Percentiles rank a stretch among this genome's conserved stretches.
Evolutionary conservation across 176 grass and related monocot genomes (phyloP).

Genomic region (Triticum turgidum): DNA sequence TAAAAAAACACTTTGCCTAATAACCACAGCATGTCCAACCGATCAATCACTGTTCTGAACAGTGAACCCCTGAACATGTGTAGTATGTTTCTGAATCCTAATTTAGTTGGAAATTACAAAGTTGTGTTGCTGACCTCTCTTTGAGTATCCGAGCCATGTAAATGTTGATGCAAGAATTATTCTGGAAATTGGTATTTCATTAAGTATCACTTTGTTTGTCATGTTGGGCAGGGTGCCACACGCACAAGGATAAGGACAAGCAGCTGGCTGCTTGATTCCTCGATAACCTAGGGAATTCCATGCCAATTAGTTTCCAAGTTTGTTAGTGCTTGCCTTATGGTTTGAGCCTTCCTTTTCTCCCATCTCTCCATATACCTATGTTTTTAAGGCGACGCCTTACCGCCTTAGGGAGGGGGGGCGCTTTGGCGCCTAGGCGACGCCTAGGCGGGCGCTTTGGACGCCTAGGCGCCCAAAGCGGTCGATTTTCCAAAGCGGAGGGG

Average conservation of each 20-base stretch:
- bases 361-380: neutral
- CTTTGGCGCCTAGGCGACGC: too few relatives aligned
- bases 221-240: neutral
- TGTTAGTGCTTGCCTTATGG: neutral
- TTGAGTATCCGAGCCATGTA: neutral
- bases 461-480: too few relatives aligned
- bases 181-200: conserved; percentile 6
- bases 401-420: too few relatives aligned
- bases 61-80: neutral
- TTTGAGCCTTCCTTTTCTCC: neutral
- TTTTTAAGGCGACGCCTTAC: too few relatives aligned
- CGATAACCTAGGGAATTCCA: neutral
- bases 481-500: too few relatives aligned
- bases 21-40: neutral
- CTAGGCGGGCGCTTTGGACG: too few relatives aligned
- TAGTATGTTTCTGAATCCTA: conserved; percentile 10
- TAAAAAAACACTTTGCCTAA: neutral
- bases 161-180: neutral
- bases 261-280: conserved; percentile 10
- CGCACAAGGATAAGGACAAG: neutral
- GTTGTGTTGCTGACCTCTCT: neutral
- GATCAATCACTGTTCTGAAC: neutral
- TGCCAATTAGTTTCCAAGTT: conserved; percentile 5
- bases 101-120: neutral
- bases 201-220: conserved; percentile 8